Evolutionary conservation across 441 rosid genomes (phyloP).

Genomic region (Adansonia gregorii): DNA sequence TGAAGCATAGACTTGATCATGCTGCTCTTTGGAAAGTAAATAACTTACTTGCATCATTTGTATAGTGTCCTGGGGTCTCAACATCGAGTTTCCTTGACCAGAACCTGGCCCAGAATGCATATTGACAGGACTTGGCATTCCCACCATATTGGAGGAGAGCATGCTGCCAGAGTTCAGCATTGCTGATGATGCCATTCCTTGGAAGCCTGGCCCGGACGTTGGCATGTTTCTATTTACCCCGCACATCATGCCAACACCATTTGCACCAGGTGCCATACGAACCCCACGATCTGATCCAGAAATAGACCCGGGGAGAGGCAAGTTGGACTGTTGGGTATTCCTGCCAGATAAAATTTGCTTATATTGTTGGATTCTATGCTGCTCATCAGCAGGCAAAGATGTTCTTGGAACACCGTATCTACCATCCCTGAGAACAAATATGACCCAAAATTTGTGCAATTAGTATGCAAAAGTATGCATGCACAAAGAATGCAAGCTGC

Average conservation of each 20-base stretch:
- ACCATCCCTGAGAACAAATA: slow-evolving; percentile 63
- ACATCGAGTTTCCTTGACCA: slow-evolving; percentile 72
- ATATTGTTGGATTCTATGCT: slow-evolving; percentile 73
- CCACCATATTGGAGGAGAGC: slow-evolving; percentile 73
- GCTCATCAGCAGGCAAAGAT: slow-evolving; percentile 81
- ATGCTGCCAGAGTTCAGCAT: slow-evolving; percentile 67
- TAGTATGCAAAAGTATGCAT: slow-evolving; percentile 23
- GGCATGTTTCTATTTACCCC: slow-evolving; percentile 79
- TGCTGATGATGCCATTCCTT: slow-evolving; percentile 73
- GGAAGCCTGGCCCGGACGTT: slow-evolving; percentile 80
- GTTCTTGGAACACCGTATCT: slow-evolving; percentile 76
- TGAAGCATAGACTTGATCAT: not conserved
- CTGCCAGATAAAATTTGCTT: slow-evolving; percentile 72
- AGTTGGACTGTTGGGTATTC: slow-evolving; percentile 71
- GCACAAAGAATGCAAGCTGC: slow-evolving; percentile 28
- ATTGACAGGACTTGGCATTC: slow-evolving; percentile 68
- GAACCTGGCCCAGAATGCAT: slow-evolving; percentile 70
- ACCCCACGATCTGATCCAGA: slow-evolving; percentile 75
- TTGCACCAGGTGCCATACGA: slow-evolving; percentile 71
- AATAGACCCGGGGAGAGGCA: slow-evolving; percentile 68
- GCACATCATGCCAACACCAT: slow-evolving; percentile 65
- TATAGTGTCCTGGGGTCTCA: slow-evolving; percentile 78
- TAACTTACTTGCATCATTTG: slow-evolving; percentile 79
- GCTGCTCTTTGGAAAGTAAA: slow-evolving; percentile 14
- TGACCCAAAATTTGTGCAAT: slow-evolving; percentile 8